These are phyloP conservation scores for Apiospora pterosperma DNA, from an alignment of 2,329 filamentous ascomycete species.

Conservation along the genomic window DNA sequence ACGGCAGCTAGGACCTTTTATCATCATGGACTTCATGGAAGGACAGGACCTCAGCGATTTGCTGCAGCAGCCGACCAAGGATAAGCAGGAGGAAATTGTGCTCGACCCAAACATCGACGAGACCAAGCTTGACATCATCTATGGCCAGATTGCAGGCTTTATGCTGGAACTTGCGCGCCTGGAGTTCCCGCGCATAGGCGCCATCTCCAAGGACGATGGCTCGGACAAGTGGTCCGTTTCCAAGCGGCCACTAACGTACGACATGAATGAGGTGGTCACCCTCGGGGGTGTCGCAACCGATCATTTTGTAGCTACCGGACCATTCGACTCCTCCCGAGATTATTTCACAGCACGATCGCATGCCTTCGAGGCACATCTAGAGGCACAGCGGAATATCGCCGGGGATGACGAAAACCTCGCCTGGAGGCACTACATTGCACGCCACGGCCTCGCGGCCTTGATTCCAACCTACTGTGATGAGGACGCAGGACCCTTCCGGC, in stretches of 20 bases:
- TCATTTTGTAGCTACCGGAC: too few relatives aligned
- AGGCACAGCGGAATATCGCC: too few relatives aligned
- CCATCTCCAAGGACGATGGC: neutral
- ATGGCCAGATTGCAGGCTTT: neutral
- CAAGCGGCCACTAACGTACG: slow-evolving; percentile 5
- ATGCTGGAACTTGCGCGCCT: neutral
- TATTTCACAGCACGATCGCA: too few relatives aligned
- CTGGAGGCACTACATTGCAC: too few relatives aligned
- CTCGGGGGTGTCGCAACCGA: neutral
- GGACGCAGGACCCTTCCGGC: too few relatives aligned
- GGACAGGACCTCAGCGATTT: slow-evolving; percentile 17
- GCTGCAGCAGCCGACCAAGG: neutral
- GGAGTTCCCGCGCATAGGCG: neutral
- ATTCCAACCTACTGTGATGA: too few relatives aligned
- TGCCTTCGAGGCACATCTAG: too few relatives aligned
- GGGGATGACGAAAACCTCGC: too few relatives aligned
- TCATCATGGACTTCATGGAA: slow-evolving; percentile 29
- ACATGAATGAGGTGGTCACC: slow-evolving; percentile 8
- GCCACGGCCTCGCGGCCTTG: too few relatives aligned
- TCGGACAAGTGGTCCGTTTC: slow-evolving; percentile 2
- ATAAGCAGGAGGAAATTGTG: neutral
- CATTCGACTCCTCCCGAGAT: too few relatives aligned
- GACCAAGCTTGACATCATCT: neutral
- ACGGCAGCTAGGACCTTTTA: slow-evolving; percentile 28
- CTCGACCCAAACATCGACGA: neutral